Conservation (phyloP, 2,329 filamentous ascomycete species). For the Neofusicoccum ribis region DNA sequence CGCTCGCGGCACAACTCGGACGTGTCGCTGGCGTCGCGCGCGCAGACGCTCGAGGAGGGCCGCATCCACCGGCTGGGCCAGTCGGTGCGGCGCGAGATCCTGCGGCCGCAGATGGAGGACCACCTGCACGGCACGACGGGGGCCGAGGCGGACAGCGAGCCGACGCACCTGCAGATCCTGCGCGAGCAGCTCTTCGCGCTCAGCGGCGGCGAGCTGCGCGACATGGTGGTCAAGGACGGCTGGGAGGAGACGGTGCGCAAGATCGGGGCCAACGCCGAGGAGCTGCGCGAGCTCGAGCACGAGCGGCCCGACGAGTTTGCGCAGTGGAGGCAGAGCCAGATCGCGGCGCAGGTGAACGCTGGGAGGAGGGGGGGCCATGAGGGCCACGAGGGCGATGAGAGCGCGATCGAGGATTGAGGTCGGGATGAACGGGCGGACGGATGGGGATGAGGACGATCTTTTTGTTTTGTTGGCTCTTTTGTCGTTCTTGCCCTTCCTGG, state of each 20-base stretch:
- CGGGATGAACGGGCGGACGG: neutral
- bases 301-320: constrained; percentile 37
- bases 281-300: constrained; percentile 61
- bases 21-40: constrained; percentile 66
- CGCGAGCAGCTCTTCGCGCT: constrained; percentile 64
- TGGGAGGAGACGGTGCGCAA: constrained; percentile 63
- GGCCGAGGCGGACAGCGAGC: constrained; percentile 40
- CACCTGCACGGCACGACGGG: constrained; percentile 25
- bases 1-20: constrained; percentile 64
- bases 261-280: constrained; percentile 63
- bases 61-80: constrained; percentile 69
- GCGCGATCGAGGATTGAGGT: neutral
- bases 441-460: neutral
- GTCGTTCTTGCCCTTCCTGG: neutral
- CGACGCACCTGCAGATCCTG: constrained; percentile 46
- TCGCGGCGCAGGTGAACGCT: constrained; percentile 38
- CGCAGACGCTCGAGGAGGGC: constrained; percentile 68
- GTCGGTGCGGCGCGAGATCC: constrained; percentile 63
- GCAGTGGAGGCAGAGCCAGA: constrained; percentile 37
- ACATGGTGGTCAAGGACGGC: constrained; percentile 48
- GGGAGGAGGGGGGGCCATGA: neutral
- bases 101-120: constrained; percentile 45
- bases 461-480: neutral
- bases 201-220: constrained; percentile 58
- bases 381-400: neutral